Evolutionary conservation across 2,329 filamentous ascomycete species (phyloP), one percentile per base, ranked within the genome.

Genomic region (Aspergillus luchuensis): DNA sequence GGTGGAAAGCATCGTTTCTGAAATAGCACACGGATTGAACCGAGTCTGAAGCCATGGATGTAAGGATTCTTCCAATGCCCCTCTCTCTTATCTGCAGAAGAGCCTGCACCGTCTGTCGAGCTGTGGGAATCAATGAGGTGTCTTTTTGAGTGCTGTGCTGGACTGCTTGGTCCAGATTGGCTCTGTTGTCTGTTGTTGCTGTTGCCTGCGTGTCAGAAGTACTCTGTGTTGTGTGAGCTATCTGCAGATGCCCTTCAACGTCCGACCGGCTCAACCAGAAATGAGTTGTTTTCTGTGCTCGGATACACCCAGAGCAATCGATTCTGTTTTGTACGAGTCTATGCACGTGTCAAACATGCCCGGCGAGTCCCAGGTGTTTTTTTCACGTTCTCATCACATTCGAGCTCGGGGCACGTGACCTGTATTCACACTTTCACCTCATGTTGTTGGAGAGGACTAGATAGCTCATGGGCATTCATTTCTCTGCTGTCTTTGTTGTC

Each of bases 41-140:
- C 38, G 36, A 33, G 36, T 5, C 36, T 41, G 11, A n/a, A 58
- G 19, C 55, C 10, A 63, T 63, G 61, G 61, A 63, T 58, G 61
- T 63, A 63, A 63, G 61, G 23, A 49, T 33, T 48, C 19, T 17
- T 19, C 21, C 43, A 25, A 28, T 45, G 8, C 38, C 15, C 5
- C 17, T 45, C 28, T 45, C 3, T 19, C 15, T 15, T 28, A 49
- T 43, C 13, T 49, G 8, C 36, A 19, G 17, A 49, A n/a, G 30
- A 11, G 7, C 30, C 23, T 15, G 11, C 41, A 19, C 10, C 25
- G 25, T 33, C 5, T 39, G 25, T 50, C n/a, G 8, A 50, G 25
- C 25, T 30, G 8, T 30, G 25, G 25, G 15, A n/a, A 15, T 17
- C 25, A n/a, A n/a, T 10, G 23, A 10, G 15, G 13, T 28, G 21